Conservation (phyloP, 169 alveolate species). For the Prorocentrum cordatum region DNA sequence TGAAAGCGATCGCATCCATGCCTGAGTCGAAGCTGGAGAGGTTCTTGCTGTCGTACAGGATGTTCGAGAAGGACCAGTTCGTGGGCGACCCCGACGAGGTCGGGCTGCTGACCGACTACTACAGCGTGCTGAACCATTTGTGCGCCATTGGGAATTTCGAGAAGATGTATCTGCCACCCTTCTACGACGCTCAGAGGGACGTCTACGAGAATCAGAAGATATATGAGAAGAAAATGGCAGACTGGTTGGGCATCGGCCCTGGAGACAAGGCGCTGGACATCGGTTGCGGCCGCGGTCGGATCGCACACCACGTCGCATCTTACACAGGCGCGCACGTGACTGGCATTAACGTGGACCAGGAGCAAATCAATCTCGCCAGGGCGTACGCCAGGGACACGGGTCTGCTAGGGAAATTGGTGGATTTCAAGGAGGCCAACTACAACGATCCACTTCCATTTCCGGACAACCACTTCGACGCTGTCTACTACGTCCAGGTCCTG, state of each 20-base stretch:
- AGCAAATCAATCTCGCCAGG: not conserved
- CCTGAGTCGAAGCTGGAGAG: too few species aligned
- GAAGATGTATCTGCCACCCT: not conserved
- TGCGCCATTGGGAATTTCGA: not conserved
- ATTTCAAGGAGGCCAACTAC: not conserved
- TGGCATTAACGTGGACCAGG: not conserved
- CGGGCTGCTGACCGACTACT: too few species aligned
- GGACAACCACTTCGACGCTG: not conserved
- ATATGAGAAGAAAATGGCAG: not conserved
- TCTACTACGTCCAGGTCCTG: conserved; percentile 5
- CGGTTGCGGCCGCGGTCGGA: conserved; percentile 66
- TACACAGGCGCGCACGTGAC: conserved; percentile 13
- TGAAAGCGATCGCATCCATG: too few species aligned
- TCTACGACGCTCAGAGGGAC: not conserved
- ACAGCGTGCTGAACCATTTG: not conserved
- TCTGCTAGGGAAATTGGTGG: not conserved
- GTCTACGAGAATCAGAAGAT: not conserved
- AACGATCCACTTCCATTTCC: not conserved
- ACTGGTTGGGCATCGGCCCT: not conserved
- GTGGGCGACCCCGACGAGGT: too few species aligned
- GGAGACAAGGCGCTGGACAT: conserved; percentile 7
- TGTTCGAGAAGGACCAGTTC: too few species aligned
- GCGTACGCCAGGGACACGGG: not conserved
- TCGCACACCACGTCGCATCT: conserved; percentile 48
- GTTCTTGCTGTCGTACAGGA: too few species aligned